Evolutionary conservation across 345 rosid genomes (phyloP).

Genomic region (Citrus medica): DNA sequence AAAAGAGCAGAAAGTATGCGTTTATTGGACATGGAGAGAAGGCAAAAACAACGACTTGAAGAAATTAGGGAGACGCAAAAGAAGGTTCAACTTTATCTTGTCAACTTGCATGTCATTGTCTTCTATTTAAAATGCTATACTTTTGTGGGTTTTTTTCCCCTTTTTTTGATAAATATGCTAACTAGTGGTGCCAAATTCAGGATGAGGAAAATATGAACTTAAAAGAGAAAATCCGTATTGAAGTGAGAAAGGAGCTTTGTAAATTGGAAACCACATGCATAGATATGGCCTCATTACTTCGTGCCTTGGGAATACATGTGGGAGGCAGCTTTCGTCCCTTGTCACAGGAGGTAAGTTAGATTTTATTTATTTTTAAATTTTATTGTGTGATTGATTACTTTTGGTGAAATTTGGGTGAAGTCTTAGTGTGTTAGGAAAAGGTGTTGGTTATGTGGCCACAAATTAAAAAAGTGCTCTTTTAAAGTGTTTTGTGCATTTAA

Average conservation of each 20-base stretch:
- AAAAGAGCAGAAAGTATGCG: conserved; percentile 57
- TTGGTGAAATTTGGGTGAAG: neutral
- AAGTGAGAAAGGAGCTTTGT: conserved; percentile 56
- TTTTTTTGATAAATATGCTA: neutral
- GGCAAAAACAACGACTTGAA: conserved; percentile 80
- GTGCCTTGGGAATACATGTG: conserved; percentile 65
- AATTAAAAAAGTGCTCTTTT: neutral
- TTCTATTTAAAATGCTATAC: neutral
- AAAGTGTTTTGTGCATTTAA: neutral
- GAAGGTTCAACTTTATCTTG: conserved; percentile 45
- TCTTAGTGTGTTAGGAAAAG: neutral
- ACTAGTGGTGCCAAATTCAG: conserved; percentile 29
- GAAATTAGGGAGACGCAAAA: conserved; percentile 86
- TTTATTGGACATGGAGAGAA: conserved; percentile 69
- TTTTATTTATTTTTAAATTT: neutral
- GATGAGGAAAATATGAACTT: conserved; percentile 72
- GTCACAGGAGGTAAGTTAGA: conserved; percentile 53
- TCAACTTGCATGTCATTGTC: neutral
- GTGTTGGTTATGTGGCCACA: neutral
- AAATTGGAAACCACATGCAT: conserved; percentile 52
- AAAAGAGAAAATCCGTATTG: conserved; percentile 65
- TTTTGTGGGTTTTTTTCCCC: neutral
- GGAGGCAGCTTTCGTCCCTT: conserved; percentile 50
- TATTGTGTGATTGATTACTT: neutral
- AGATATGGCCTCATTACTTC: conserved; percentile 75